phyloP scores from a whole-genome alignment of 1,139 yeast species.

The Sugiyamaella grinbergsii region DNA sequence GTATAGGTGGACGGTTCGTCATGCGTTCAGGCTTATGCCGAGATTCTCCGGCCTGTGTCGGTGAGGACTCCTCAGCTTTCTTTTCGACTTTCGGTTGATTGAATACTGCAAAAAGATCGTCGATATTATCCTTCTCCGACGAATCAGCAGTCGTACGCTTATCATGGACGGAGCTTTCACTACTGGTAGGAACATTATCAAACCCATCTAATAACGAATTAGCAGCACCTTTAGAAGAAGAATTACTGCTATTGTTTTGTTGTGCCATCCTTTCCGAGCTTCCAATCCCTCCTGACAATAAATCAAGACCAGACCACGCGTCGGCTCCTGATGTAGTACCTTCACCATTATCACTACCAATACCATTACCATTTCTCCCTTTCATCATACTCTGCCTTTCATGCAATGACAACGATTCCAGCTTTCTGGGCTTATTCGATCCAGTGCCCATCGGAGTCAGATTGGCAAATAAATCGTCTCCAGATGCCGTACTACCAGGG shows the following conservation, averaged over 20 bases:
- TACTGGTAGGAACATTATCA: slow-evolving; percentile 14
- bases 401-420: slow-evolving; percentile 33
- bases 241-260: no score
- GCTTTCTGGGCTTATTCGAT: slow-evolving; percentile 21
- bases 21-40: slow-evolving; percentile 25
- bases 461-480: slow-evolving; percentile 23
- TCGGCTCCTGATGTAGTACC: neutral
- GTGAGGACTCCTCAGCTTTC: neutral
- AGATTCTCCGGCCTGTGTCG: neutral
- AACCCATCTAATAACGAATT: slow-evolving; percentile 18
- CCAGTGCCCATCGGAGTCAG: slow-evolving; percentile 17
- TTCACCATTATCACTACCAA: neutral
- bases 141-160: neutral
- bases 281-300: slow-evolving; percentile 25
- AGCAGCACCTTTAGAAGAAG: slow-evolving; percentile 1
- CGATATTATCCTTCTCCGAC: slow-evolving; percentile 27
- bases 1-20: slow-evolving; percentile 1
- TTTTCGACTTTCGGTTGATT: slow-evolving; percentile 31
- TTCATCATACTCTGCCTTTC: slow-evolving; percentile 31
- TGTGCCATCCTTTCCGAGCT: slow-evolving; percentile 13
- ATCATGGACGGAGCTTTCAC: neutral
- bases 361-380: slow-evolving; percentile 19
- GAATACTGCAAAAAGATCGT: slow-evolving; percentile 42
- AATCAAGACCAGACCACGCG: slow-evolving; percentile 27
- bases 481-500: slow-evolving; percentile 14